Evolutionary conservation across 2,329 filamentous ascomycete species (phyloP), one percentile per base, ranked within the genome.

Genomic region (Aspergillus pseudoterreus): DNA sequence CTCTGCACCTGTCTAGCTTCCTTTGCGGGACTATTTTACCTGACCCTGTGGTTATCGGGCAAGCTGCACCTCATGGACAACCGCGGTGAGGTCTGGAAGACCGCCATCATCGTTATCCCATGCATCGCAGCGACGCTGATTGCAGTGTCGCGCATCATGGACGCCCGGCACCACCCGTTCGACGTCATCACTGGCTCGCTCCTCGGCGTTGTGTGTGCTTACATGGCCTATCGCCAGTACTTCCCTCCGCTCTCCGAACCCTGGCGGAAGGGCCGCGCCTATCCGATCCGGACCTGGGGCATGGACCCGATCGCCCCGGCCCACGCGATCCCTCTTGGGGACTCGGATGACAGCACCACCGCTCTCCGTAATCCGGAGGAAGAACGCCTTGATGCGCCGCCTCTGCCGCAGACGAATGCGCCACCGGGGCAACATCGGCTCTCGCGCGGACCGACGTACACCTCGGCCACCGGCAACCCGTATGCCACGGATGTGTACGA

Each of bases 11-110:
- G 19, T 12, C 17, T 53, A 82, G 79, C 78, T 51, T 77, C 81
- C 12, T 84, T 83, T 54, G 80, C 79, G 14, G 81, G 81, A 14
- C 67, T 84, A 3, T 81, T 82, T 58, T 84, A 81, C 61, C 74
- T 81, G n/a, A 79, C 80, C 1, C 70, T 84, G 3, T 84, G 82
- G 66, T 71, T 83, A 17, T 74, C 78, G n/a, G 80, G 78, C 33
- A 83, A 83, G 63, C 69, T 84, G 19, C 81, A 83, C 57, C 69
- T 83, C 21, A 70, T 83, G 59, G 81, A 84, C 64, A 82, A 80
- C 49, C 78, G 78, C 54, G 81, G 81, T 30, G 81, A 83, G 62
- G 79, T 81, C 14, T 84, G 81, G 81, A 82, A 82, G 60, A 68
- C 78, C 2, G 74, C 82, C 50, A 62, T 83, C 19, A 75, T 82